Evolutionary conservation across 2,329 filamentous ascomycete genomes (phyloP).

Genomic region (Coniochaeta sp.): DNA sequence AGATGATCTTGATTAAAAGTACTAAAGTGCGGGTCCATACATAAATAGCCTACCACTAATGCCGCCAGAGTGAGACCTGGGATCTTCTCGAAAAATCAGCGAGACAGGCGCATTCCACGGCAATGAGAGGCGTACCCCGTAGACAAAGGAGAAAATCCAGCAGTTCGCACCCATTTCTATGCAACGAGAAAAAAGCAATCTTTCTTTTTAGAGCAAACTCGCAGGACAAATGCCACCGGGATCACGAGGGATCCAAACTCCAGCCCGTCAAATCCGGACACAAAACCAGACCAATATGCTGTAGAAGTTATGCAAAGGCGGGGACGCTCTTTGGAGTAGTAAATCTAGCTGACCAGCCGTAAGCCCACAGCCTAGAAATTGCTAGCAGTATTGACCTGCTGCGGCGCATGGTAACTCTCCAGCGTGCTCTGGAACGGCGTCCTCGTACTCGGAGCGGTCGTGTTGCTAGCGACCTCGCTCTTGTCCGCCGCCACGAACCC

Average conservation of each 20-base stretch:
- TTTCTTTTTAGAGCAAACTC: background rate
- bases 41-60: background rate
- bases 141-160: too few relatives aligned
- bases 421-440: conserved; percentile 67
- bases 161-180: background rate
- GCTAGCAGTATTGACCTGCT: conserved; percentile 65
- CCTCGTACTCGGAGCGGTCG: conserved; percentile 27
- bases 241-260: background rate
- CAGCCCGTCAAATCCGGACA: background rate
- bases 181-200: background rate
- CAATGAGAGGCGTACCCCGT: too few relatives aligned
- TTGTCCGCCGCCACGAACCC: conserved; percentile 49
- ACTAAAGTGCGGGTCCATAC: background rate
- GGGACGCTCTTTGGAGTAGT: background rate
- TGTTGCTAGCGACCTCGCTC: conserved; percentile 37
- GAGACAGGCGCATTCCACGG: too few relatives aligned
- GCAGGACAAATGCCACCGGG: background rate
- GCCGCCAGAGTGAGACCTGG: too few relatives aligned
- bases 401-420: conserved; percentile 68
- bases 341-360: background rate
- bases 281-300: background rate
- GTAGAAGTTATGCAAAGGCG: background rate
- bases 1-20: background rate
- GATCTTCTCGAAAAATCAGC: too few relatives aligned
- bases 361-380: conserved; percentile 65